Conservation (phyloP, 2,329 filamentous ascomycete genomes). For the Hypoxylon sp. region DNA sequence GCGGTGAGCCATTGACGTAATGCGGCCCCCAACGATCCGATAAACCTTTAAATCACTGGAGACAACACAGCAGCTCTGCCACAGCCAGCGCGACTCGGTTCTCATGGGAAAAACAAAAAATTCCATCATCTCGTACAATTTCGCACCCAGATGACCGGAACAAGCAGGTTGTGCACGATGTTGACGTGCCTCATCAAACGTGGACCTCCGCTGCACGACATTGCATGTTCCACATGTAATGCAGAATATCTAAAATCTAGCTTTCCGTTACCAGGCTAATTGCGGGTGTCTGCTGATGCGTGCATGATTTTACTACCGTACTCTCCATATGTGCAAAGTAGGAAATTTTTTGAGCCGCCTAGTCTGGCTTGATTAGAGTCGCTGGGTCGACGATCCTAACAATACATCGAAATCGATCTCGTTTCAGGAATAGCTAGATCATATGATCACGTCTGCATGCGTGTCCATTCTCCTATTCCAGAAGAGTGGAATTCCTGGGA, state of each 20-base stretch:
- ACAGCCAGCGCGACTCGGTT: constrained; percentile 23
- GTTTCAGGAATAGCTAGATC: constrained; percentile 38
- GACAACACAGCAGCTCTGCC: constrained; percentile 45
- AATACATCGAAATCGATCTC: constrained; percentile 34
- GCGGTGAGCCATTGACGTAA: constrained; percentile 46
- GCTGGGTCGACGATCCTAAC: constrained; percentile 36
- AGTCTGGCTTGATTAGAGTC: constrained; percentile 29
- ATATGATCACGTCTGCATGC: constrained; percentile 49
- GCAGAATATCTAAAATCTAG: constrained; percentile 47
- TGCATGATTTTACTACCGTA: constrained; percentile 39
- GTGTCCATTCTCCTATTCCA: constrained; percentile 40
- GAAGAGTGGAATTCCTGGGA: constrained; percentile 42
- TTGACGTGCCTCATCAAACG: constrained; percentile 47
- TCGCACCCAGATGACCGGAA: constrained; percentile 42
- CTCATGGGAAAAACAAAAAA: constrained; percentile 35
- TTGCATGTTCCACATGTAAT: constrained; percentile 49
- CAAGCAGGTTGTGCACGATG: constrained; percentile 41
- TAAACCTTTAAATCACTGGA: constrained; percentile 37
- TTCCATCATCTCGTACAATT: constrained; percentile 29
- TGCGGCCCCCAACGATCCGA: constrained; percentile 33
- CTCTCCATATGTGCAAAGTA: constrained; percentile 32
- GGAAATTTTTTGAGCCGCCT: constrained; percentile 34
- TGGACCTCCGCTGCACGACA: constrained; percentile 49
- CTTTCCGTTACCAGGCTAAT: constrained; percentile 38
- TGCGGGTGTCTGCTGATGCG: constrained; percentile 40